Base-by-base conservation (phyloP, 2,329 filamentous ascomycete species). In the Magnaporthiopsis poae region DNA sequence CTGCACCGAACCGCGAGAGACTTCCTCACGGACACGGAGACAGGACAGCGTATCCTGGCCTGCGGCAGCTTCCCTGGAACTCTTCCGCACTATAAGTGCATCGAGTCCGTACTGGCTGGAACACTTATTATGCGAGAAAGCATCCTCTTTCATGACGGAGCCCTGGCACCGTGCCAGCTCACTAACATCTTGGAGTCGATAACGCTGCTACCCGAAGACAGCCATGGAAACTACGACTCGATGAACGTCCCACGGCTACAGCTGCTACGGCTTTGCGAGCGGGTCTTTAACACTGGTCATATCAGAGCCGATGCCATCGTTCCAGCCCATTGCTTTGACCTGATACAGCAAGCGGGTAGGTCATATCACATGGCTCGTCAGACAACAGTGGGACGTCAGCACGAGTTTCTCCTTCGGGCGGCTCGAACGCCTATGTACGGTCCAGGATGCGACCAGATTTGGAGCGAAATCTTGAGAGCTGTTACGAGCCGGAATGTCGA, bases 1-100 rank as follows among this genome's bases (percentile, higher is more conserved):
- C 9, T 64, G 35, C 39, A 64, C 46, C 62, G 62, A 11, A 64
- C 62, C 35, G 62, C 62, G 3, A 12, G 62, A 9, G 62, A 64
- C 36, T 64, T 64, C n/a, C 36, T 64, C 21, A 12, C 29, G 11
- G 25, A 64, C 27, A 64, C 62, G 1, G 62, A 56, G 39, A 11
- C 35, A 12, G 62, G 62, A 21, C 62, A 36, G 36, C 35, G 35
- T 27, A 36, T 64, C n/a, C 25, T 64, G 3, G 61, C 21, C 11
- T 62, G 5, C 33, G 29, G 21, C 3, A 46, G 15, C 13, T n/a
- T 25, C 31, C 7, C 29, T 11, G 12, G 36, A 1, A 27, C 31
- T 3, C n/a, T 25, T 12, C 18, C 18, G 25, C 4, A 11, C 29
- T 21, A 18, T 1, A 31, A 33, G 21, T 2, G 13, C 5, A 13